Base-by-base conservation (phyloP, 1,284 basidiomycete genomes). In the Phylloporus sp. region DNA sequence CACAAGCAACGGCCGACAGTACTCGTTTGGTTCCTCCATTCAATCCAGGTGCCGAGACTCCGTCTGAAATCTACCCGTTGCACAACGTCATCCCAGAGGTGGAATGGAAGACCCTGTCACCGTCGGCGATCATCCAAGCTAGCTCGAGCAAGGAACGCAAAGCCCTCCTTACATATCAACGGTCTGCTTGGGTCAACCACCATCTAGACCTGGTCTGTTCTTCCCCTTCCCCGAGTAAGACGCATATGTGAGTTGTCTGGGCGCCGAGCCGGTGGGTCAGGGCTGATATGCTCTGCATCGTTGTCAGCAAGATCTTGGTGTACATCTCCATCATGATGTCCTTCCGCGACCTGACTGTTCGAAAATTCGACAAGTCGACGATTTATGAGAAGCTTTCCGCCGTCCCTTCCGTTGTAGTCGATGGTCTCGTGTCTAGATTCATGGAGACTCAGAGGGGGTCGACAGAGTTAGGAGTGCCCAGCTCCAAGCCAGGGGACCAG, bases 271-370 rank as follows among this genome's bases (percentile, higher is more conserved):
- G 39, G n/a, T 12, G 53, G 34, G 17, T 44, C 42, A 26, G 8
- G 58, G 29, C 29, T 68, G 22, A 62, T 28, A 18, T 52, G 5
- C 39, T 29, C 39, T 2, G 44, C 47, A 15, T 56, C 54, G 32
- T 31, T 22, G 29, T 22, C 68, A 95, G 94, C 58, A 92, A 90
- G 78, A 85, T 91, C 46, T 69, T 95, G 24, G 79, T 91, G 63
- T 96, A 95, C 77, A 88, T 96, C 66, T 87, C 94, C 1, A 80
- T 86, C 18, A 86, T 98, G 80, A 79, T 95, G 59, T 80, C 83
- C 2, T 93, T 96, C 78, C 84, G 86, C 57, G 81, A 82, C 60
- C 76, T 82, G 1, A 79, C 80, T 17, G 56, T 69, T 54, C 79
- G 79, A 64, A 76, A 80, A 68, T 72, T 86, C 65, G 78, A 86